A percentile compares a stretch with the other conserved stretches of the same genome.
Conservation (phyloP, 768 basidiomycete species). For the Kondoa subrosea region DNA sequence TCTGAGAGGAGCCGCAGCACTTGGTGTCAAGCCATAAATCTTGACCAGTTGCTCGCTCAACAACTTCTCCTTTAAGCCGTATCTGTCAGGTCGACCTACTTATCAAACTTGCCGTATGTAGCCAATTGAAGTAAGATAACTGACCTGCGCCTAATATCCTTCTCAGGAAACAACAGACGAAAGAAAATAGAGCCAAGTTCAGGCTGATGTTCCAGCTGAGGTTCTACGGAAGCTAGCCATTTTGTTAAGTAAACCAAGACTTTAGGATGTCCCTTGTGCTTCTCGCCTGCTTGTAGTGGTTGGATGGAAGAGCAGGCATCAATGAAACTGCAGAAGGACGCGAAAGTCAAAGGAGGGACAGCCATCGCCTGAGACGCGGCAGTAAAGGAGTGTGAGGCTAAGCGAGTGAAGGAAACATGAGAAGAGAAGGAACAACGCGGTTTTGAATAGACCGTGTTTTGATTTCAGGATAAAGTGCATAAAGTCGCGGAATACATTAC, state of each 20-base stretch:
- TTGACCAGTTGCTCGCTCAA: slow-evolving; percentile 43
- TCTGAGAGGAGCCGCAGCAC: slow-evolving; percentile 25
- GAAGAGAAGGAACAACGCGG: not conserved
- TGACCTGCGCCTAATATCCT: slow-evolving; percentile 45
- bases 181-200: slow-evolving; percentile 49
- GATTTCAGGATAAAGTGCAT: too few relatives aligned
- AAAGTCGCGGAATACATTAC: too few relatives aligned
- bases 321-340: slow-evolving; percentile 19
- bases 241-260: not conserved
- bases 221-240: slow-evolving; percentile 6
- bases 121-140: not conserved
- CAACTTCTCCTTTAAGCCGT: slow-evolving; percentile 48
- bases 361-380: not conserved
- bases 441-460: too few relatives aligned
- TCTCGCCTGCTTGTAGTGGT: slow-evolving; percentile 5
- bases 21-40: slow-evolving; percentile 36
- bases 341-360: slow-evolving; percentile 13
- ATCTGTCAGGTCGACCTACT: not conserved
- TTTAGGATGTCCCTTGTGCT: not conserved
- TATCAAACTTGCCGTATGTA: not conserved
- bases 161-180: slow-evolving; percentile 67
- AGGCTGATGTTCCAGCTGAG: slow-evolving; percentile 19
- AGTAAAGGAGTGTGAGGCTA: not conserved
- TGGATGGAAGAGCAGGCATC: slow-evolving; percentile 10
- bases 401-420: not conserved